Evolutionary conservation across 2,329 filamentous ascomycete species (phyloP).

Genomic region (Penicillium sp.): DNA sequence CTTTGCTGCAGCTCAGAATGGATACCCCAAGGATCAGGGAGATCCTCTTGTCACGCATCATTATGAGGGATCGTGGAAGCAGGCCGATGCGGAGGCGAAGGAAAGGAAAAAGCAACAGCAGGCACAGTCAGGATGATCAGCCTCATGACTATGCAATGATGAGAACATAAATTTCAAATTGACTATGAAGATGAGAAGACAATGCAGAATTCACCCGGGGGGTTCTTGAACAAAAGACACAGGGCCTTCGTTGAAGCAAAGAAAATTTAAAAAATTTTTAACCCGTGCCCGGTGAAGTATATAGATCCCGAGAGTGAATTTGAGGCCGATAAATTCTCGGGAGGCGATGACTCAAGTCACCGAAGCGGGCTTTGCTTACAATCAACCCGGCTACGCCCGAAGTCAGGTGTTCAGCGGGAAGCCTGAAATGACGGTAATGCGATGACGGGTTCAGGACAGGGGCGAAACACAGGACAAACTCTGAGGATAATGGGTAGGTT

Average conservation of each 20-base stretch:
- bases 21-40: slow-evolving; percentile 16
- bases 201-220: neutral
- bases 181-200: neutral
- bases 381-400: slow-evolving; percentile 24
- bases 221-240: too few species aligned
- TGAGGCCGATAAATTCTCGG: slow-evolving; percentile 16
- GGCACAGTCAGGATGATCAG: neutral
- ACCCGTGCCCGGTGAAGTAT: neutral
- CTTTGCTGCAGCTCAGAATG: slow-evolving; percentile 26
- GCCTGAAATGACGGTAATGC: slow-evolving; percentile 11
- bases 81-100: slow-evolving; percentile 16
- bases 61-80: slow-evolving; percentile 21
- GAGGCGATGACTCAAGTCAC: slow-evolving; percentile 10
- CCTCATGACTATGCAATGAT: too few species aligned
- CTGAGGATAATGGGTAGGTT: slow-evolving; percentile 31
- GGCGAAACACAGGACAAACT: neutral
- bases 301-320: neutral
- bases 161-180: neutral
- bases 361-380: neutral
- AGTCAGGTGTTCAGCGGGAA: slow-evolving; percentile 22
- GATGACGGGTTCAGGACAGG: slow-evolving; percentile 3
- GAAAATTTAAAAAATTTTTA: too few species aligned
- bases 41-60: slow-evolving; percentile 17
- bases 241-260: too few species aligned
- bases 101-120: slow-evolving; percentile 15